Base-by-base conservation (phyloP, 805 yeast species). In the Lachancea mirantina region DNA sequence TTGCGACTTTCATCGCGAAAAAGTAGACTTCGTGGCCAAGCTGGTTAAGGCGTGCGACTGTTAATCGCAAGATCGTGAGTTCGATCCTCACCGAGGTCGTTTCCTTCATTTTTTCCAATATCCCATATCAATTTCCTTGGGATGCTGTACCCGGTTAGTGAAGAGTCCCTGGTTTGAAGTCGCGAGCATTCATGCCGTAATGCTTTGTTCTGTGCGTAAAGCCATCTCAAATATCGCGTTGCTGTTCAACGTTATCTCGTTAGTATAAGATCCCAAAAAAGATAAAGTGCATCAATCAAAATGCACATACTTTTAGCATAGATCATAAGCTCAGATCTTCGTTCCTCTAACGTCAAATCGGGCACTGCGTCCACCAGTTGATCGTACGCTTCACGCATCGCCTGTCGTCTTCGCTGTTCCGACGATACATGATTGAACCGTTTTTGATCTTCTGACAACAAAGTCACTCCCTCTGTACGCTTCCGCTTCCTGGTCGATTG, bases 351-450 rank as follows among this genome's bases (percentile, higher is more conserved):
- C 1, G 71, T 65, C 26, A 88, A 61, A 6, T 72, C 76, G 0
- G 96, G 96, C 1, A 92, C 85, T 6, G 84, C 55, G 1, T 69
- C 65, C 0, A 87, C 88, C 14, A 88, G 65, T 35, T 70, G 71
- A 46, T 83, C 94, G 49, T 84, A 88, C 7, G 85, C 88, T 7
- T 77, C 72, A 27, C 96, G 65, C 14, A 89, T 84, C 25, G 88
- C 84, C 43, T 78, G 84, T 40, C 97, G 66, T 47, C 97, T 67
- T 49, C 81, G 82, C 53, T 85, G 88, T 52, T 88, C 97, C 0
- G 88, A 78, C 4, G 83, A 83, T 6, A 84, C 81, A 49, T 83
- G 94, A 44, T 79, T 83, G 4, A 78, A 28, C 14, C 56, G 45
- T 41, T 54, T 58, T 35, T 62, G 59, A 23, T 55, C 63, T 2